These are phyloP conservation scores for Cryptosporidium tyzzeri DNA, from an alignment of 169 alveolate species.

Conservation along the genomic window DNA sequence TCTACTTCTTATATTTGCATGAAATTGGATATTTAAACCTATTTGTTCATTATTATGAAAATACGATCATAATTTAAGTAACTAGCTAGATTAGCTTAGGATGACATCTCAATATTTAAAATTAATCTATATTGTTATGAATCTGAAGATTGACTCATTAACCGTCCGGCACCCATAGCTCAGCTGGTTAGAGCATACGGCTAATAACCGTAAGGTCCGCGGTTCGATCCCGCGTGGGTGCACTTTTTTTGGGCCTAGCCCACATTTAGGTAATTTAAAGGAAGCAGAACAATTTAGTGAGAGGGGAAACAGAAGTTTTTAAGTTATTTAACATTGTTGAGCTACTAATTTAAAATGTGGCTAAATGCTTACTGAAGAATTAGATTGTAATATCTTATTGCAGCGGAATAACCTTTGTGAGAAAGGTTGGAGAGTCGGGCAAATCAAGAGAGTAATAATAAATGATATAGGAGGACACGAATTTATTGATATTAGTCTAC, in stretches of 20 bases:
- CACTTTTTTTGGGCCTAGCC: conserved; percentile 6
- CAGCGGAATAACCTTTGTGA: not conserved
- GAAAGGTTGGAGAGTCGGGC: conserved; percentile 44
- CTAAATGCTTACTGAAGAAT: conserved; percentile 3
- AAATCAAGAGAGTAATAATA: conserved; percentile 46
- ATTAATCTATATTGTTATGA: not conserved
- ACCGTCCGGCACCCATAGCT: conserved; percentile 89
- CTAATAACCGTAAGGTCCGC: conserved; percentile 98
- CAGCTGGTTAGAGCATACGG: conserved; percentile 98
- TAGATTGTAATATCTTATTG: not conserved
- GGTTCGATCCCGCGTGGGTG: conserved; percentile 98
- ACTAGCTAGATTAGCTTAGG: not conserved
- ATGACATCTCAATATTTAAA: too few species aligned
- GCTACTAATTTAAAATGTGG: not conserved
- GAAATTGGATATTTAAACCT: not conserved
- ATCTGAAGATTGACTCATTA: not conserved
- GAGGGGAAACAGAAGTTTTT: not conserved
- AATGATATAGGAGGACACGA: conserved; percentile 71
- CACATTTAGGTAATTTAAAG: not conserved
- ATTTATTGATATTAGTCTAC: conserved; percentile 31
- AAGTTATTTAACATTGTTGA: not conserved
- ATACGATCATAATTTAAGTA: not conserved
- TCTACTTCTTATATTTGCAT: not conserved
- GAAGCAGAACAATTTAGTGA: too few species aligned
- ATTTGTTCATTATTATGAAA: not conserved